Evolutionary conservation across 176 grass and related monocot species (phyloP).

Genomic region (Pontederia crassipes): DNA sequence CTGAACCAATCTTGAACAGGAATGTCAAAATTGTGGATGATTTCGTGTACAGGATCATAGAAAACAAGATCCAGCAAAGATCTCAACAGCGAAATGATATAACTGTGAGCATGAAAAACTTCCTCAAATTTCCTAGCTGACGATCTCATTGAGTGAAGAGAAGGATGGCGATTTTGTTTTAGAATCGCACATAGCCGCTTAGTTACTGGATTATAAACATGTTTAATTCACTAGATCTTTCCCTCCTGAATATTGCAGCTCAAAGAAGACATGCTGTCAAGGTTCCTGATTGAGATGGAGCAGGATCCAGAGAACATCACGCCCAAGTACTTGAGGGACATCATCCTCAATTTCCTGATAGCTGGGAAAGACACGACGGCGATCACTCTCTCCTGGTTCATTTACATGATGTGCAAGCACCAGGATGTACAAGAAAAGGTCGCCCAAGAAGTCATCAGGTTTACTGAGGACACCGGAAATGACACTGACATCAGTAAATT

Average conservation of each 20-base stretch:
- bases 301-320: slow-evolving; percentile 32
- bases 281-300: slow-evolving; percentile 48
- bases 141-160: too few relatives aligned
- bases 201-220: not conserved
- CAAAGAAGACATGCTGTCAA: slow-evolving; percentile 68
- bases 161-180: not conserved
- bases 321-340: slow-evolving; percentile 58
- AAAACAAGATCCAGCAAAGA: slow-evolving; percentile 32
- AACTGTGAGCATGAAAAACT: slow-evolving; percentile 3
- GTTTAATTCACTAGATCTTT: not conserved
- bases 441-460: slow-evolving; percentile 33
- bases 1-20: slow-evolving; percentile 43
- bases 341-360: slow-evolving; percentile 58
- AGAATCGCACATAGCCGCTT: not conserved
- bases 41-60: slow-evolving; percentile 56
- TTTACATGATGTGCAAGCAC: slow-evolving; percentile 70
- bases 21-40: slow-evolving; percentile 40
- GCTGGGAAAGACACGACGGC: slow-evolving; percentile 70
- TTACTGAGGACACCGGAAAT: slow-evolving; percentile 8
- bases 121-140: too few relatives aligned
- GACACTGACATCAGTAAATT: slow-evolving; percentile 15
- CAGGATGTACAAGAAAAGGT: slow-evolving; percentile 49
- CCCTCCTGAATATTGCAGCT: slow-evolving; percentile 19
- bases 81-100: slow-evolving; percentile 20
- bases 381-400: slow-evolving; percentile 60